phyloP scores from a whole-genome alignment of 2,329 filamentous ascomycete genomes.

The Trichoderma cornu-damae region DNA sequence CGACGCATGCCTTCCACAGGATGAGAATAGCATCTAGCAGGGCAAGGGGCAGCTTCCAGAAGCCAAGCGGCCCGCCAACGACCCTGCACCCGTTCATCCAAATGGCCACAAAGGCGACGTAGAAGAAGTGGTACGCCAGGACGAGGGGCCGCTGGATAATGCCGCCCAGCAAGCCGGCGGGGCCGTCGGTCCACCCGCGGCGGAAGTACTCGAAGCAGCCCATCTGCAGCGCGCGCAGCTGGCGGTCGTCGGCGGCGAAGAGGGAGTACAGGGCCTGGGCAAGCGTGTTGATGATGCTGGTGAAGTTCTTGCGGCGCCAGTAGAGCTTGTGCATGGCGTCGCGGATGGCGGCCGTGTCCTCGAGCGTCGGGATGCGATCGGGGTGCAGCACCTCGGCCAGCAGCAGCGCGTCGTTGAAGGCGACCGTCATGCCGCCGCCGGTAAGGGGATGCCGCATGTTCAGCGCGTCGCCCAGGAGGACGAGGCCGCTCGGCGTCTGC shows the following conservation, averaged over 20 bases:
- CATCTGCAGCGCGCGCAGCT: slow-evolving; percentile 73
- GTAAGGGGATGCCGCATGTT: slow-evolving; percentile 99
- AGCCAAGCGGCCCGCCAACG: slow-evolving; percentile 35
- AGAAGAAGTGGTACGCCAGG: slow-evolving; percentile 90
- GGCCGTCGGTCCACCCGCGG: slow-evolving; percentile 67
- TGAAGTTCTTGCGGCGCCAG: slow-evolving; percentile 77
- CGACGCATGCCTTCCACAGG: slow-evolving; percentile 73
- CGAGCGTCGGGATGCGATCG: slow-evolving; percentile 60
- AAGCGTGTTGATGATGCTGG: slow-evolving; percentile 93
- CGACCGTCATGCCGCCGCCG: slow-evolving; percentile 96
- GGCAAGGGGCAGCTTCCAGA: slow-evolving; percentile 52
- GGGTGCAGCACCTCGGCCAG: slow-evolving; percentile 71
- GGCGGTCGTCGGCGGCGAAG: slow-evolving; percentile 76
- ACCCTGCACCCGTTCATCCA: slow-evolving; percentile 53
- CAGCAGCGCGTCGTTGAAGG: slow-evolving; percentile 83
- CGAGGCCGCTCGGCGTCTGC: slow-evolving; percentile 56
- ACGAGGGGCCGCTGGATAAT: slow-evolving; percentile 71
- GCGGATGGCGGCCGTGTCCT: slow-evolving; percentile 60
- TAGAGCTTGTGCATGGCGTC: slow-evolving; percentile 71
- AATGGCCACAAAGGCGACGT: slow-evolving; percentile 82
- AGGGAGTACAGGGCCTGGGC: slow-evolving; percentile 88
- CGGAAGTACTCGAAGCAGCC: slow-evolving; percentile 95
- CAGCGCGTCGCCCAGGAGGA: slow-evolving; percentile 87
- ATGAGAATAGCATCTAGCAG: slow-evolving; percentile 62
- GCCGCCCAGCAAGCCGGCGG: slow-evolving; percentile 75